Evolutionary conservation across 2,329 filamentous ascomycete genomes (phyloP).

Genomic region (Emydomyces testavorans): DNA sequence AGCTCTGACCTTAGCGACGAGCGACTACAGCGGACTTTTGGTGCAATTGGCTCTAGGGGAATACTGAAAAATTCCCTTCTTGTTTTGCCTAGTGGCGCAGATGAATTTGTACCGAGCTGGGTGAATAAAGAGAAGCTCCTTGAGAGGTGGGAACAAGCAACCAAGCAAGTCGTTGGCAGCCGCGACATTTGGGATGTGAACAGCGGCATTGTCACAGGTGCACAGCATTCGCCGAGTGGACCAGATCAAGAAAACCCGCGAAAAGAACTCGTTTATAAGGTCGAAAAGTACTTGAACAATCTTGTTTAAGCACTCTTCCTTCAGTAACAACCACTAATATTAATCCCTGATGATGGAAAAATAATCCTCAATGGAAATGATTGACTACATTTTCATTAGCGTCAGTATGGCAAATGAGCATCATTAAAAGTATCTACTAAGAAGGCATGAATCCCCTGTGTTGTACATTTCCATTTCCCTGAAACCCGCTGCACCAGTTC

Average conservation of each 20-base stretch:
- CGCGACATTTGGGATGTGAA: constrained; percentile 37
- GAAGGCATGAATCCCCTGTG: constrained; percentile 9
- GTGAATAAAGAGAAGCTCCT: constrained; percentile 38
- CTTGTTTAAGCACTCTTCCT: constrained; percentile 15
- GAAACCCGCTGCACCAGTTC: constrained; percentile 11
- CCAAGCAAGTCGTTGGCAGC: constrained; percentile 25
- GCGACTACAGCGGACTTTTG: constrained; percentile 53
- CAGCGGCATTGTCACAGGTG: constrained; percentile 39
- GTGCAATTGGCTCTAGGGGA: constrained; percentile 32
- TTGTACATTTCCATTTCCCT: constrained; percentile 11
- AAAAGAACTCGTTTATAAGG: constrained; percentile 26
- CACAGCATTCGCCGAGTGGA: constrained; percentile 40
- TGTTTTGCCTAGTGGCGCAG: constrained; percentile 37
- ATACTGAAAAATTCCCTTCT: constrained; percentile 32
- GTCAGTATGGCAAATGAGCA: constrained; percentile 4
- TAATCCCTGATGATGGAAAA: not conserved
- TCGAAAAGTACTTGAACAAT: constrained; percentile 26
- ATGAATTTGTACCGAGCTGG: constrained; percentile 36
- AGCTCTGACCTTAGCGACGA: constrained; percentile 60
- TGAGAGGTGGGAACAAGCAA: constrained; percentile 34
- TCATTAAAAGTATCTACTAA: constrained; percentile 11
- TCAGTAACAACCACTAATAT: not conserved
- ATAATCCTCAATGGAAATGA: not conserved
- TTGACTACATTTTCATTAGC: constrained; percentile 3
- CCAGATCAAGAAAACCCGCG: constrained; percentile 37